Percentiles rank a stretch among this genome's conserved stretches.
Conservation (phyloP, 306 rosid species). For the Castanea sativa region DNA sequence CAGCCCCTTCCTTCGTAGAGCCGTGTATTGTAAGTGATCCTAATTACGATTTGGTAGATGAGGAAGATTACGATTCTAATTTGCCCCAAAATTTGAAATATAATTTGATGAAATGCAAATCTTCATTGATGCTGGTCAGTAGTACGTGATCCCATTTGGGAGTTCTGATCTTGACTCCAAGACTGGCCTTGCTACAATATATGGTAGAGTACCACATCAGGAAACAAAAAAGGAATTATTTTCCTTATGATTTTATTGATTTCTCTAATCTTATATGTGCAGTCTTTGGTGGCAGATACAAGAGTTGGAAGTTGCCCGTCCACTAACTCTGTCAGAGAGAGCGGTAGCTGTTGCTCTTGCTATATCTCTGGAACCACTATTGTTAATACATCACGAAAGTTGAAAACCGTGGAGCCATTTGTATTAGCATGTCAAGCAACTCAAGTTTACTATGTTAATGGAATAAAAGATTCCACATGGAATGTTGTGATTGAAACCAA, state of each 20-base stretch:
- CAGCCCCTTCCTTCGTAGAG: too few species aligned
- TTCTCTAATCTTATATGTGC: neutral
- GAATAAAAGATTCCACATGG: too few species aligned
- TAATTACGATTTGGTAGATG: too few species aligned
- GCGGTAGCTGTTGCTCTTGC: conserved; percentile 83
- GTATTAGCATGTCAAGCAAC: too few species aligned
- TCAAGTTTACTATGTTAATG: too few species aligned
- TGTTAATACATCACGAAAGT: too few species aligned
- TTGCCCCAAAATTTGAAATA: neutral
- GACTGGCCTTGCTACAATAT: conserved; percentile 47
- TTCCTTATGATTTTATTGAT: neutral
- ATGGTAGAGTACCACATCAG: conserved; percentile 22
- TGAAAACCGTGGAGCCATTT: too few species aligned
- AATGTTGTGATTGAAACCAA: too few species aligned
- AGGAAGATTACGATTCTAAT: too few species aligned
- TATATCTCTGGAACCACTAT: too few species aligned
- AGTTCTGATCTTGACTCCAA: conserved; percentile 62
- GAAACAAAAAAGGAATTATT: neutral
- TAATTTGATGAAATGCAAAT: conserved; percentile 44
- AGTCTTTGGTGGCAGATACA: conserved; percentile 44
- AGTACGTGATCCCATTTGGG: conserved; percentile 93
- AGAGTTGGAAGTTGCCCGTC: conserved; percentile 73
- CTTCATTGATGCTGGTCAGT: conserved; percentile 77
- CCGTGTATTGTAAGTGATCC: too few species aligned
- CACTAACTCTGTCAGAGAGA: conserved; percentile 71